A percentile compares a stretch with the other conserved stretches of the same genome.
Evolutionary conservation across 2,329 filamentous ascomycete species (phyloP).

Genomic region (Aspergillus floridensis): DNA sequence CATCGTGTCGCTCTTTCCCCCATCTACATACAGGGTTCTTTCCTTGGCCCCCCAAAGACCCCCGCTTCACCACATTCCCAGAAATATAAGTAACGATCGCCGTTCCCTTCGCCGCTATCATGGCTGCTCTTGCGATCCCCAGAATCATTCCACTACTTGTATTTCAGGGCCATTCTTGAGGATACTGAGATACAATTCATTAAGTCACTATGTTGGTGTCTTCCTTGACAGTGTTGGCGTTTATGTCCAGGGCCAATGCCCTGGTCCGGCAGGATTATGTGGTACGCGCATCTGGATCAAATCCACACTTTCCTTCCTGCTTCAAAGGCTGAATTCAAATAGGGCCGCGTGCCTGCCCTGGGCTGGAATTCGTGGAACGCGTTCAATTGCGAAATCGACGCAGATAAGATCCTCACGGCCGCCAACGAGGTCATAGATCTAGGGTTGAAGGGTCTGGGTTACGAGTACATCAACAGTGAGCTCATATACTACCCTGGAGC

Average conservation of each 20-base stretch:
- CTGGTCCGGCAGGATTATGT: constrained; percentile 28
- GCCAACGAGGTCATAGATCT: constrained; percentile 46
- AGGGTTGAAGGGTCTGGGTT: constrained; percentile 50
- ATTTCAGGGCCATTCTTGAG: not conserved
- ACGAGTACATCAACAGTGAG: constrained; percentile 47
- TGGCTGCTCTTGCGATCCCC: not conserved
- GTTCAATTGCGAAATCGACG: constrained; percentile 49
- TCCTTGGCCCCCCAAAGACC: not conserved
- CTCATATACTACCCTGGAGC: too few species aligned
- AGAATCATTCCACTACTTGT: not conserved
- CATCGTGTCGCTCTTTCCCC: not conserved
- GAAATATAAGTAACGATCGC: not conserved
- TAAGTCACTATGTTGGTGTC: not conserved
- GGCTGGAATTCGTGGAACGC: constrained; percentile 50
- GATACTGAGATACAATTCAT: not conserved
- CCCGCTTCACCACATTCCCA: not conserved
- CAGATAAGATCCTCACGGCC: constrained; percentile 47
- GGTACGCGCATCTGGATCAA: constrained; percentile 16
- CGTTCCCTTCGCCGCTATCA: not conserved
- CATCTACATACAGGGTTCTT: not conserved
- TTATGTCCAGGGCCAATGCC: constrained; percentile 20
- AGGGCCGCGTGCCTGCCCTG: constrained; percentile 34
- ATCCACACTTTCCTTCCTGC: not conserved
- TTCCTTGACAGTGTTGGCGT: constrained; percentile 11
- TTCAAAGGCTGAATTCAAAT: not conserved